These are phyloP conservation scores for Kluyveromyces aestuarii DNA, from an alignment of 805 yeast genomes.

Conservation along the genomic window DNA sequence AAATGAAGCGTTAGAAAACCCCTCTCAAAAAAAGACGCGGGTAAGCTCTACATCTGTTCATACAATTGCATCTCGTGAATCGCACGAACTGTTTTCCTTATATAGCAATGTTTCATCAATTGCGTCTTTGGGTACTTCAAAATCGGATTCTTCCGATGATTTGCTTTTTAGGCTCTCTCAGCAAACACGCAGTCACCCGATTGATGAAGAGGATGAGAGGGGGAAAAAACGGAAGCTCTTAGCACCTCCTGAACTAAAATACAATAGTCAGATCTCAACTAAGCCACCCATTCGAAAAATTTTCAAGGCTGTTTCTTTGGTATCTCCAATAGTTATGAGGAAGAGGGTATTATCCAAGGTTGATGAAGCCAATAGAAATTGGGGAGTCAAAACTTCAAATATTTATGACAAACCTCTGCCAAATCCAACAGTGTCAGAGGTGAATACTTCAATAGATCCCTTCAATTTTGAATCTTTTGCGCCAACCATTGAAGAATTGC, in stretches of 20 bases:
- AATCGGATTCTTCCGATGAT: conserved; percentile 12
- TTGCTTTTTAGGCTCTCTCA: conserved; percentile 4
- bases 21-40: background rate
- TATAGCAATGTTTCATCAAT: conserved; percentile 14
- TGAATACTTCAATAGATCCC: conserved; percentile 3
- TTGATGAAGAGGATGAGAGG: conserved; percentile 1
- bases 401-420: conserved; percentile 20
- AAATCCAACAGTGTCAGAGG: background rate
- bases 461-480: conserved; percentile 5
- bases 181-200: background rate
- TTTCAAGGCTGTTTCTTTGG: conserved; percentile 1
- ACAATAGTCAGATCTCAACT: conserved; percentile 3
- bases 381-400: conserved; percentile 16
- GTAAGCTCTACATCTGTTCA: background rate
- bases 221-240: conserved; percentile 13
- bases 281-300: conserved; percentile 1
- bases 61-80: conserved; percentile 5
- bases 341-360: conserved; percentile 6
- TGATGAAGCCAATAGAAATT: conserved; percentile 14
- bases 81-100: conserved; percentile 16
- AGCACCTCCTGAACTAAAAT: conserved; percentile 16
- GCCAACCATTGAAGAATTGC: conserved; percentile 1
- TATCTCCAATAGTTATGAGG: background rate
- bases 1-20: background rate
- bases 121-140: conserved; percentile 9